These are phyloP conservation scores for Yarrowia sp. DNA, from an alignment of 805 yeast genomes.

Conservation along the genomic window DNA sequence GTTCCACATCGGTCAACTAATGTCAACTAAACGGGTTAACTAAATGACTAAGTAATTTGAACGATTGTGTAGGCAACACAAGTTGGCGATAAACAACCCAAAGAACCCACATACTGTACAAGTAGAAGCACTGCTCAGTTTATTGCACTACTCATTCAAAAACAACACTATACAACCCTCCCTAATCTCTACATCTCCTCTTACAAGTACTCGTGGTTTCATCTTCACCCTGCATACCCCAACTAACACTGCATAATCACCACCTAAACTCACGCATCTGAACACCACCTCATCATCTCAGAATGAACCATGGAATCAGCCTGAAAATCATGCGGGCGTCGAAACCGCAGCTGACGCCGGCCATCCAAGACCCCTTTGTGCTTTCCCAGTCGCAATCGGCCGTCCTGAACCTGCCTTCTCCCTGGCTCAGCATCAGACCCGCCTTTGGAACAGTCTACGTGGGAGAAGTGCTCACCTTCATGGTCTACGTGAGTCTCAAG, in stretches of 20 bases:
- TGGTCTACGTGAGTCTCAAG: conserved; percentile 42
- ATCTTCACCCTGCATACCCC: background rate
- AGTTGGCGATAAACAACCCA: too few relatives aligned
- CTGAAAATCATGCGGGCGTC: conserved; percentile 48
- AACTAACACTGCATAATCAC: conserved; percentile 4
- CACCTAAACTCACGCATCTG: conserved; percentile 3
- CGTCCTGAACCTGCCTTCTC: conserved; percentile 23
- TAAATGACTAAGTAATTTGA: too few relatives aligned
- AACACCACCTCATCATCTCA: background rate
- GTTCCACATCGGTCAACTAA: too few relatives aligned
- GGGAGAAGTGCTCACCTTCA: conserved; percentile 48
- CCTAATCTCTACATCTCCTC: too few relatives aligned
- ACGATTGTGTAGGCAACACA: too few relatives aligned
- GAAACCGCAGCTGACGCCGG: conserved; percentile 45
- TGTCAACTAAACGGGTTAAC: too few relatives aligned
- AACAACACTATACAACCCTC: too few relatives aligned
- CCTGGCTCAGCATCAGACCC: conserved; percentile 42
- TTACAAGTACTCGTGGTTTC: too few relatives aligned
- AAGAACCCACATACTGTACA: too few relatives aligned
- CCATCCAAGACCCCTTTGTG: conserved; percentile 41
- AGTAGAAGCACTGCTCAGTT: too few relatives aligned
- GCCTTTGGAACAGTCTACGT: conserved; percentile 47
- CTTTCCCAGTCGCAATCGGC: conserved; percentile 23
- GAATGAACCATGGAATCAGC: conserved; percentile 33
- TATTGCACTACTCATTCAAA: too few relatives aligned